Base-by-base conservation (phyloP, 2,329 filamentous ascomycete species). In the Hymenoscyphus fraxineus region DNA sequence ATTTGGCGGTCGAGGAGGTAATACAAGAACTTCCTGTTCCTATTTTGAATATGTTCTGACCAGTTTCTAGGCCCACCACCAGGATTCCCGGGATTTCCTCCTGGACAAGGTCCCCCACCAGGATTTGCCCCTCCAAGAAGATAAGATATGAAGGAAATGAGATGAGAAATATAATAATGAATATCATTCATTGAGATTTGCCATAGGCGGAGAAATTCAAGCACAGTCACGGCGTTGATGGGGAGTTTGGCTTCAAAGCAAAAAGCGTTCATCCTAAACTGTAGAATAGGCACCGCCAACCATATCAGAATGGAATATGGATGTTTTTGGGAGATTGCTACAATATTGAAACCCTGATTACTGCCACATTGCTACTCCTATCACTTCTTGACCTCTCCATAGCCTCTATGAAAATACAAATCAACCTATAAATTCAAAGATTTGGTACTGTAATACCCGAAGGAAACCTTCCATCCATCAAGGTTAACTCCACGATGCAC, bases 41-140 rank as follows among this genome's bases (percentile, higher is more conserved):
- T 40, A 16, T 13, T 9, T 55, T 1, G 58, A 41, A 27, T n/a
- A 39, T 9, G 1, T 40, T 16, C 67, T 62, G 64, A 67, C 35
- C 47, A 64, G 38, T 64, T 65, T 60, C 66, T 66, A 69, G 68
- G 67, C 56, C 71, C 78, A 15, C 78, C 78, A 15, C 78, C 78
- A 74, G 79, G 82, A 81, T 9, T 85, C 83, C 74, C 75, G 64
- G 78, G 76, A 57, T 83, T 83, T 70, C 78, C 82, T 61, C 69
- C 84, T 65, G 90, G 91, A 68, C 94, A 94, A 67, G 69, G 64
- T 47, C 81, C 82, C 61, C 82, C 82, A 47, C 80, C 80, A 59
- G 81, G 80, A 40, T 82, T 82, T 71, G 78, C 68, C 62, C 71
- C 73, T 58, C 72, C 70, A 62, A 73, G 73, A 71, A 75, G 75